These are phyloP conservation scores for Adansonia gregorii DNA, from an alignment of 441 rosid species.

Conservation along the genomic window DNA sequence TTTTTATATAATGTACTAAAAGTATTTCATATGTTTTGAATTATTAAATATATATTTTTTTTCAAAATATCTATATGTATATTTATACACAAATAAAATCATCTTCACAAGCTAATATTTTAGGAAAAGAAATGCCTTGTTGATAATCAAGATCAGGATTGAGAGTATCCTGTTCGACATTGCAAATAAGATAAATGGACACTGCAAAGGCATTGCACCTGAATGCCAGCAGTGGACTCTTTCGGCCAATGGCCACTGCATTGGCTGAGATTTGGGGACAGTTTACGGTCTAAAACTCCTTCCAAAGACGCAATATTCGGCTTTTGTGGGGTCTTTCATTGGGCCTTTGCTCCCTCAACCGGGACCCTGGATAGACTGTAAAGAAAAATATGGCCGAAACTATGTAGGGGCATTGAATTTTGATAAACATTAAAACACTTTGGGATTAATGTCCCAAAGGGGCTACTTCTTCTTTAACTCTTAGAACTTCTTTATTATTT, in stretches of 20 bases:
- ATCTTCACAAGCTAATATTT: neutral
- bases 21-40: too few relatives aligned
- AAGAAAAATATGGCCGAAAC: neutral
- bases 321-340: constrained; percentile 22
- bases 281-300: constrained; percentile 4
- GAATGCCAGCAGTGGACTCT: constrained; percentile 21
- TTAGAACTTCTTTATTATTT: too few relatives aligned
- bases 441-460: too few relatives aligned
- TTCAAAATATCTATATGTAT: neutral
- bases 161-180: constrained; percentile 2
- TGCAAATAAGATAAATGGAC: constrained; percentile 9
- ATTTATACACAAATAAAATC: too few relatives aligned
- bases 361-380: constrained; percentile 21
- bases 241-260: neutral
- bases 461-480: too few relatives aligned
- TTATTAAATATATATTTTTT: too few relatives aligned
- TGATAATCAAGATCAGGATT: neutral
- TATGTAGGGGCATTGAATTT: too few relatives aligned
- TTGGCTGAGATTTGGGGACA: constrained; percentile 24
- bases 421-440: too few relatives aligned
- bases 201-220: constrained; percentile 4
- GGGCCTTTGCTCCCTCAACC: constrained; percentile 30
- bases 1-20: too few relatives aligned
- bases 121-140: neutral
- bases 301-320: constrained; percentile 25